Conservation (phyloP, 1,139 yeast species). For the Yamadazyma sp. region DNA sequence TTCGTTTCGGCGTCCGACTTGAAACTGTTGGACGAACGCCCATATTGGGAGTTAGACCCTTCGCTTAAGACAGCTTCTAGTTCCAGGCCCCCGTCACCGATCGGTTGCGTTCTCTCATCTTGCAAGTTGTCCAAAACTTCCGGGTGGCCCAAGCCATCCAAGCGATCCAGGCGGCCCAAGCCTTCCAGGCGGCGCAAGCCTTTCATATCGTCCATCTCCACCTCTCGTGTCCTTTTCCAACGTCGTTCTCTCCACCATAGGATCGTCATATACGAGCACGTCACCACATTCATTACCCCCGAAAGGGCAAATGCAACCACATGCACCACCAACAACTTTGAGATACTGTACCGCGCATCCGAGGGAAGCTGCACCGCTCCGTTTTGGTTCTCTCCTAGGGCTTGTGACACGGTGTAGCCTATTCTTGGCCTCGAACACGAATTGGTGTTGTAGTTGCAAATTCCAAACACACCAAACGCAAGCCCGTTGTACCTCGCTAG, state of each 20-base stretch:
- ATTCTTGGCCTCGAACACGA: constrained; percentile 34
- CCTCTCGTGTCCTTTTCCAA: background rate
- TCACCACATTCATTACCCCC: constrained; percentile 20
- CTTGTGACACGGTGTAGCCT: constrained; percentile 31
- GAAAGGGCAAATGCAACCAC: constrained; percentile 43
- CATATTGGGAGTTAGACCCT: background rate
- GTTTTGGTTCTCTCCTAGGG: constrained; percentile 19
- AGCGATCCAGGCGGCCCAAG: no score
- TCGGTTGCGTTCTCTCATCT: no score
- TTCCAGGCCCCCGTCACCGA: no score
- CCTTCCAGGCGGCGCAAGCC: no score
- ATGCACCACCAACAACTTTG: constrained; percentile 45
- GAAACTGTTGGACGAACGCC: background rate
- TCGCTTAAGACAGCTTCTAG: no score
- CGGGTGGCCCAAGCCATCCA: no score
- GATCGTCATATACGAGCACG: constrained; percentile 2
- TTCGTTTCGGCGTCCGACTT: background rate
- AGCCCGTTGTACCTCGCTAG: constrained; percentile 32
- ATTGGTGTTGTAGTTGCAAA: constrained; percentile 30
- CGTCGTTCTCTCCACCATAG: constrained; percentile 7
- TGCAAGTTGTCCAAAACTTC: background rate
- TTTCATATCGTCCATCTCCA: background rate
- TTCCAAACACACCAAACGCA: constrained; percentile 48
- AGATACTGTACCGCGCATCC: constrained; percentile 39
- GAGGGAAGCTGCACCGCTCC: constrained; percentile 39